Evolutionary conservation across 495 filamentous ascomycete genomes (phyloP), one percentile per base, ranked within the genome.

Genomic region (Endocarpon pusillum): DNA sequence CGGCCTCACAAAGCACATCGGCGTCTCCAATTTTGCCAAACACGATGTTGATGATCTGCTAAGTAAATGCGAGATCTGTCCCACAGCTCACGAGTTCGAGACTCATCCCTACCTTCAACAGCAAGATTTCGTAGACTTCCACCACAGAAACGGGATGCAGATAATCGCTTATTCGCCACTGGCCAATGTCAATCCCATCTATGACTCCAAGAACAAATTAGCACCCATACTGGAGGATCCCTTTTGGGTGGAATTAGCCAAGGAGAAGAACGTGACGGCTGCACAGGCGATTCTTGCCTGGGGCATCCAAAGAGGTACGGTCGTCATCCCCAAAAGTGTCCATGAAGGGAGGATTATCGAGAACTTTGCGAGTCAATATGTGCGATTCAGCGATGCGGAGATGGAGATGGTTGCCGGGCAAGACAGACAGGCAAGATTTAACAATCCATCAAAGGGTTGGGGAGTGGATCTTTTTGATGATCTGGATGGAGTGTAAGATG

Each of bases 1-100:
- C 1, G 75, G 75, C 40, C 85, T 86, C 59, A 63, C 65, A 33
- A 73, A 66, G 53, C 73, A 77, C 12, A 84, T 91, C 42, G 83
- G 83, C 33, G 79, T 91, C 19, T 78, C 69, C 39, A 91, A 93
- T 57, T 87, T 83, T 64, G 79, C 74, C 49, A 62, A 67, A 34
- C 55, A 57, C 34, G 84, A 75, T 48, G 66, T 92, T 1, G 68
- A 84, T 49, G 57, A 84, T 48, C 61, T 91, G 26, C 66, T 89
- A 4, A 61, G 70, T 3, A 57, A 76, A 32, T 70, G 68, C 33
- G 66, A 55, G 21, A 56, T 86, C 25, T 51, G 75, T 1, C 84
- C 84, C 8, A 81, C 82, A n/a, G 78, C 73, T 40, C 89, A 91
- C 59, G 82, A 91, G 69, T 84, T 91, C 48, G 84, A 93, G 60